Evolutionary conservation across 2,329 filamentous ascomycete genomes (phyloP).

Genomic region (Fusarium sp.): DNA sequence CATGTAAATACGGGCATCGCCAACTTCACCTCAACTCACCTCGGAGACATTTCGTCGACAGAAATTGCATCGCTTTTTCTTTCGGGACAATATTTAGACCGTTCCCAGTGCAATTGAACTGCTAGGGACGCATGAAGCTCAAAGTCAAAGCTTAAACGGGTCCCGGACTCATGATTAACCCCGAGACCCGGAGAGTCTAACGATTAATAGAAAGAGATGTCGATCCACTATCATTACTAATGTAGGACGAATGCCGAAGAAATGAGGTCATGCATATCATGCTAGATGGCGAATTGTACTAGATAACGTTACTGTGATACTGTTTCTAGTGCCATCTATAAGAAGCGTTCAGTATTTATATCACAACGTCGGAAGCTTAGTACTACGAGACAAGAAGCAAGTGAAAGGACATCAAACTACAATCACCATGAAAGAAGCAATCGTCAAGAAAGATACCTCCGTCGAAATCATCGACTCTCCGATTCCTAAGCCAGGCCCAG

Average conservation of each 20-base stretch:
- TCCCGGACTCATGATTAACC: neutral
- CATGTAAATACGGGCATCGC: neutral
- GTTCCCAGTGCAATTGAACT: neutral
- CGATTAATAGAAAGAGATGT: neutral
- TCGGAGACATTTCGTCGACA: accelerated
- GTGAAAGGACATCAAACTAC: neutral
- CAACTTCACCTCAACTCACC: accelerated
- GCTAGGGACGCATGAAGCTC: accelerated
- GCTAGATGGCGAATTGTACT: neutral
- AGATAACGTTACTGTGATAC: neutral
- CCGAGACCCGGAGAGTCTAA: neutral
- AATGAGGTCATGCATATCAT: conserved; percentile 9
- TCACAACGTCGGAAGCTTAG: accelerated
- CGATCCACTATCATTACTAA: conserved; percentile 13
- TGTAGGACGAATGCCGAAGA: neutral
- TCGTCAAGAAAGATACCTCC: conserved; percentile 4
- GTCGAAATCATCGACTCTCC: conserved; percentile 14
- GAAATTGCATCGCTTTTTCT: accelerated
- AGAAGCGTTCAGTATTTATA: too few species aligned
- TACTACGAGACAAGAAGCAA: accelerated
- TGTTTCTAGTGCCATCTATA: neutral
- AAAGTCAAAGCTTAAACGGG: neutral
- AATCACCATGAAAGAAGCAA: conserved; percentile 21
- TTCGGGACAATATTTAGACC: neutral
- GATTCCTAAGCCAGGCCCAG: conserved; percentile 5